Conservation (phyloP, 2,329 filamentous ascomycete genomes). For the Sarocladium kiliense region DNA sequence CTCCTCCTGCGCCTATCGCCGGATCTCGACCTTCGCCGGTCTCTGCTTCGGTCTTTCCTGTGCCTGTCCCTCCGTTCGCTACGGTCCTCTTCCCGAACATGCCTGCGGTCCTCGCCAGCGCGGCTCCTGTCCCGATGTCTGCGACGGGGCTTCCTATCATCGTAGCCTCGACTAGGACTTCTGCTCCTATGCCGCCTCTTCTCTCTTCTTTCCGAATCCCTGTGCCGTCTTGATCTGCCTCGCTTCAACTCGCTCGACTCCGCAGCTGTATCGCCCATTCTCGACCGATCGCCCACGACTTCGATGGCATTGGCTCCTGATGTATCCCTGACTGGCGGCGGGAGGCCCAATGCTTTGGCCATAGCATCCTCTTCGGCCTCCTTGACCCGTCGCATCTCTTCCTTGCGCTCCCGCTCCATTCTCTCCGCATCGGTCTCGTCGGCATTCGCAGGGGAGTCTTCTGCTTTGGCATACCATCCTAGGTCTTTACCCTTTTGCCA, state of each 20-base stretch:
- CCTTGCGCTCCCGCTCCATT: conserved; percentile 57
- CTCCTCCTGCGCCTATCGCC: background rate
- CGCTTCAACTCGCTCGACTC: conserved; percentile 20
- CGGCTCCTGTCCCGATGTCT: conserved; percentile 25
- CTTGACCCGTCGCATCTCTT: conserved; percentile 78
- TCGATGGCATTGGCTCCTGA: conserved; percentile 66
- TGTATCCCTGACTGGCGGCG: conserved; percentile 55
- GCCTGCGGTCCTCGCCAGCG: conserved; percentile 17
- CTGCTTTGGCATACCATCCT: conserved; percentile 60
- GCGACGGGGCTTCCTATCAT: conserved; percentile 23
- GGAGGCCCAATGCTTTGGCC: conserved; percentile 74
- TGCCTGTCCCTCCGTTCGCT: conserved; percentile 7
- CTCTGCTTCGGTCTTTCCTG: conserved; percentile 9
- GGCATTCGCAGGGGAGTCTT: conserved; percentile 38
- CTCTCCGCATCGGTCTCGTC: conserved; percentile 56
- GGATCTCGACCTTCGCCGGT: conserved; percentile 5
- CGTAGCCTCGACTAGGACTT: conserved; percentile 26
- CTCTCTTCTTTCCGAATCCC: conserved; percentile 22
- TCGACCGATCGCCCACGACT: conserved; percentile 30
- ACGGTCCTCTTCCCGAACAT: conserved; percentile 12
- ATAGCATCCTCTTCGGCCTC: conserved; percentile 92
- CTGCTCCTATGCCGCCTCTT: conserved; percentile 30
- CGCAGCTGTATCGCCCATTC: conserved; percentile 13
- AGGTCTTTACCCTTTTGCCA: conserved; percentile 77
- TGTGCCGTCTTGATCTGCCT: conserved; percentile 25